A percentile compares a stretch with the other conserved stretches of the same genome.
These are phyloP conservation scores for Marasmius oreades DNA, from an alignment of 1,284 basidiomycete species.

Conservation along the genomic window DNA sequence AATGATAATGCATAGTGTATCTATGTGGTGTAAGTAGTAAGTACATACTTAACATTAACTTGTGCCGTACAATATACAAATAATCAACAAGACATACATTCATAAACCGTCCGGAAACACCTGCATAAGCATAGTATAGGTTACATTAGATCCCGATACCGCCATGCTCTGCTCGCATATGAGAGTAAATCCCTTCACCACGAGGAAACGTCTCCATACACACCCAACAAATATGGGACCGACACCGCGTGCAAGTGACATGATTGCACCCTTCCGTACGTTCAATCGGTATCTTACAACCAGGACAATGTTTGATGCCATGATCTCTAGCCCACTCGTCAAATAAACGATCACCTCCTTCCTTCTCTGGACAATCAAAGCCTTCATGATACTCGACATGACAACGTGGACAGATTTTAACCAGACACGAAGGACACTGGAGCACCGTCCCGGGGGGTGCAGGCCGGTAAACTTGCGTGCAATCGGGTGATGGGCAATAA, in stretches of 20 bases:
- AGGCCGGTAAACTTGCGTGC: constrained; percentile 62
- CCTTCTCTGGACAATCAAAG: constrained; percentile 51
- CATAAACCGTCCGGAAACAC: no score
- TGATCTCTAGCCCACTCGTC: constrained; percentile 54
- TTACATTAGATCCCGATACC: constrained; percentile 32
- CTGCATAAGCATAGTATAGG: neutral
- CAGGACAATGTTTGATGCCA: constrained; percentile 69
- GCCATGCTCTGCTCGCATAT: constrained; percentile 52
- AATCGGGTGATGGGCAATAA: constrained; percentile 74
- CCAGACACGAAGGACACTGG: constrained; percentile 69
- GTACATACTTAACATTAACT: no score
- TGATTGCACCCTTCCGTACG: constrained; percentile 73
- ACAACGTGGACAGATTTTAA: constrained; percentile 65
- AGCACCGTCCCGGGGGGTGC: constrained; percentile 46
- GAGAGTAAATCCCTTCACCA: constrained; percentile 55
- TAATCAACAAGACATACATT: neutral
- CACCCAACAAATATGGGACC: constrained; percentile 74
- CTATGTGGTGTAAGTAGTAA: no score
- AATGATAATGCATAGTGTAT: no score
- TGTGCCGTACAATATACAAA: neutral
- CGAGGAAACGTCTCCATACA: constrained; percentile 63
- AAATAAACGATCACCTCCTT: constrained; percentile 51
- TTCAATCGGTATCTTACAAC: constrained; percentile 65
- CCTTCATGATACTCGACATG: constrained; percentile 65
- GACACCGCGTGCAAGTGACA: constrained; percentile 66